phyloP scores from a whole-genome alignment of 768 basidiomycete species.

The Termitomyces eurrhizus region DNA sequence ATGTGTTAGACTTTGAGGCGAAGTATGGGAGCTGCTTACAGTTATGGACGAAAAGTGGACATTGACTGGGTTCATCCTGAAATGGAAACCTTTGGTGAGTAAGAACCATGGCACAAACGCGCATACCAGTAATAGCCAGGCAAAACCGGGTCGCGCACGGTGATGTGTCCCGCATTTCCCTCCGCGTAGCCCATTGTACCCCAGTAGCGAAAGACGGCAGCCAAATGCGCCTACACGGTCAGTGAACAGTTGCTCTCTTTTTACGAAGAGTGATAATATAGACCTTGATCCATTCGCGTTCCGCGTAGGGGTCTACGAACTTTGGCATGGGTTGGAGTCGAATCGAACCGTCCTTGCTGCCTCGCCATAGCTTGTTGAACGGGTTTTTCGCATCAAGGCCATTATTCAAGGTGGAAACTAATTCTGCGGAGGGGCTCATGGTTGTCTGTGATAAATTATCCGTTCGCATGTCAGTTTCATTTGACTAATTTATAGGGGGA shows the following conservation, averaged over 20 bases:
- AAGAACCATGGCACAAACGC: neutral
- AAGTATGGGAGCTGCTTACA: conserved; percentile 5
- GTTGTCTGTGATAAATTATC: conserved; percentile 2
- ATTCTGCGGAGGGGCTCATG: conserved; percentile 17
- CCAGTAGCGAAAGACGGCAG: conserved; percentile 25
- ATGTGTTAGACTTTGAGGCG: neutral
- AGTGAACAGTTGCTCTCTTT: neutral
- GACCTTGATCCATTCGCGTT: conserved; percentile 26
- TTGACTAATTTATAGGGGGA: neutral
- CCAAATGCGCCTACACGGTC: conserved; percentile 20
- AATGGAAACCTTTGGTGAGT: neutral
- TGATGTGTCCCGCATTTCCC: conserved; percentile 49
- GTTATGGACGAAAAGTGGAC: conserved; percentile 26
- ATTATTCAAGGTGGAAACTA: neutral
- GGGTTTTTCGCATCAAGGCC: conserved; percentile 5
- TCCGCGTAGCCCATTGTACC: conserved; percentile 42
- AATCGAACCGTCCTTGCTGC: conserved; percentile 20
- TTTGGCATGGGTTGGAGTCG: conserved; percentile 18
- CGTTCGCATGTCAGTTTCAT: neutral
- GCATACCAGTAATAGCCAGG: conserved; percentile 24
- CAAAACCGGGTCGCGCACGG: conserved; percentile 34
- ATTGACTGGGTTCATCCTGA: conserved; percentile 26
- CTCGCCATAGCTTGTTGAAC: conserved; percentile 19
- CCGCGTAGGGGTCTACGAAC: conserved; percentile 20
- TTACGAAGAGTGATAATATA: neutral